Conservation (phyloP, 2,329 filamentous ascomycete species). For the Sphaceloma murrayae region DNA sequence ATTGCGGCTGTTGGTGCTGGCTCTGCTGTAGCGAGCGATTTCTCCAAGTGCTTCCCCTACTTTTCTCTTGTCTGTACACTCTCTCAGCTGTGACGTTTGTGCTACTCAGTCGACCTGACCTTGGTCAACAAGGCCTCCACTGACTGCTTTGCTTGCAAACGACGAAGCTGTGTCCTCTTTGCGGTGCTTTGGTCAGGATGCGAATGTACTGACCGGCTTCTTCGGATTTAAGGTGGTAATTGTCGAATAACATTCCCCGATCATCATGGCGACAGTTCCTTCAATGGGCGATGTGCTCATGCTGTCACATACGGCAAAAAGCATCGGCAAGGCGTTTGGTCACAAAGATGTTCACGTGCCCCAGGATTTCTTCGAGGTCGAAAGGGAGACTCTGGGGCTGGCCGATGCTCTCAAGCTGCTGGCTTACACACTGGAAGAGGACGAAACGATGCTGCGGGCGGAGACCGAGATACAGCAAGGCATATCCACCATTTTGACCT, state of each 20-base stretch:
- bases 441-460: constrained; percentile 29
- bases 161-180: no score
- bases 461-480: constrained; percentile 31
- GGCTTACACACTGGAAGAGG: constrained; percentile 35
- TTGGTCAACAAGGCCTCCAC: no score
- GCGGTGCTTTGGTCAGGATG: no score
- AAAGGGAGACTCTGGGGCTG: constrained; percentile 34
- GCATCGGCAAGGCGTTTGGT: constrained; percentile 13
- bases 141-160: no score
- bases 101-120: no score
- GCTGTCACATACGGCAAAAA: constrained; percentile 10
- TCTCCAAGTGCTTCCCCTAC: no score
- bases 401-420: constrained; percentile 37
- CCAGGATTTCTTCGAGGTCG: constrained; percentile 33
- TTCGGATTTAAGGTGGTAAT: constrained; percentile 1
- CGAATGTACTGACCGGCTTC: no score
- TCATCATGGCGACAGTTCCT: constrained; percentile 4
- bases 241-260: no score
- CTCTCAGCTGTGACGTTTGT: no score
- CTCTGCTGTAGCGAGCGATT: neutral
- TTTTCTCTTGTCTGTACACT: no score
- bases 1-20: neutral
- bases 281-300: constrained; percentile 13
- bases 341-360: constrained; percentile 1
- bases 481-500: constrained; percentile 33